Percentiles rank a stretch among this genome's conserved stretches.
phyloP scores from a whole-genome alignment of 2,329 filamentous ascomycete genomes.

The Coleophoma crateriformis region DNA sequence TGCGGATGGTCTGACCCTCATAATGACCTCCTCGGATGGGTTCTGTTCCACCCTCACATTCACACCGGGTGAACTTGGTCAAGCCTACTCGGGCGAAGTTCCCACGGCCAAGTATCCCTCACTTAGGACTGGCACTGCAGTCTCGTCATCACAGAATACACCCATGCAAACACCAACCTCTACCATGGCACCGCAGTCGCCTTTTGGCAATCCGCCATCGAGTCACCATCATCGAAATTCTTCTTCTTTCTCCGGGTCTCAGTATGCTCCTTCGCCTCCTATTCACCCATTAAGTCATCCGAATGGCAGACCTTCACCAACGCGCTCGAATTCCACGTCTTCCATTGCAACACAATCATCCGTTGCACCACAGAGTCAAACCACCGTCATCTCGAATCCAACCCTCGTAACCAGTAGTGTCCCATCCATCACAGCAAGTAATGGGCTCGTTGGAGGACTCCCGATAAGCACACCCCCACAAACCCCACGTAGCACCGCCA shows the following conservation, averaged over 20 bases:
- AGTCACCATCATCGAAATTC: constrained; percentile 48
- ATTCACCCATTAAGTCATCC: constrained; percentile 48
- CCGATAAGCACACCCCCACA: constrained; percentile 87
- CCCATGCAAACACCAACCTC: constrained; percentile 67
- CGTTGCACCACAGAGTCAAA: constrained; percentile 31
- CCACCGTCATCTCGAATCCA: constrained; percentile 64
- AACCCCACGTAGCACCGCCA: constrained; percentile 64
- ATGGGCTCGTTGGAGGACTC: constrained; percentile 44
- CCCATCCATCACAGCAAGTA: constrained; percentile 66
- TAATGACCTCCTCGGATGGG: constrained; percentile 97
- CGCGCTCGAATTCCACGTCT: constrained; percentile 80
- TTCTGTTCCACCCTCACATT: constrained; percentile 95
- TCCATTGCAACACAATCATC: constrained; percentile 66
- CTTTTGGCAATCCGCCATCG: constrained; percentile 35
- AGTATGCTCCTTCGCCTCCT: constrained; percentile 48
- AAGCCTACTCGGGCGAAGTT: constrained; percentile 68
- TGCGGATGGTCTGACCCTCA: constrained; percentile 67
- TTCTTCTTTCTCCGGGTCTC: constrained; percentile 45
- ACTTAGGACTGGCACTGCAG: constrained; percentile 26
- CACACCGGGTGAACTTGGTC: constrained; percentile 74
- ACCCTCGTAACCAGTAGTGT: constrained; percentile 73
- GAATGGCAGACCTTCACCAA: constrained; percentile 62
- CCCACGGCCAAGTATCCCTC: constrained; percentile 39
- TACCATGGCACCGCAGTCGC: constrained; percentile 55
- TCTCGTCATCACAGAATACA: constrained; percentile 57